Base-by-base conservation (phyloP, 1,284 basidiomycete species). In the Chiua sp. region DNA sequence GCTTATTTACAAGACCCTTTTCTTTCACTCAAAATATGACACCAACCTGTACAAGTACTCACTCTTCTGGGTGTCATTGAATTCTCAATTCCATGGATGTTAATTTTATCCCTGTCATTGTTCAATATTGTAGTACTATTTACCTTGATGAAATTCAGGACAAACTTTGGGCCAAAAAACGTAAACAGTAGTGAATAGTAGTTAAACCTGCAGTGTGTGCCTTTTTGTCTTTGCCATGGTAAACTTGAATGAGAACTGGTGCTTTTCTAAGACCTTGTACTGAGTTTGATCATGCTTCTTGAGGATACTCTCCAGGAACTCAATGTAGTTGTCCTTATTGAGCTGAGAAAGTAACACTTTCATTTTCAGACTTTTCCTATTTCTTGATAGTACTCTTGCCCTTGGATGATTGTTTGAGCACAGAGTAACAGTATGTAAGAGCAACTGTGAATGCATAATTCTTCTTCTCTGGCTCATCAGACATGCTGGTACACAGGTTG, bases 211-310 rank as follows among this genome's bases (percentile, higher is more conserved):
- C n/a, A n/a, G n/a, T 33, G 11, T 12, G 13, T 33, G 13, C 33
- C 6, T 33, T 33, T 33, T 33, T 12, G 10, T 33, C 33, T 33
- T 33, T 11, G 33, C 33, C 33, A 33, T 33, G 33, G 33, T 33
- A 33, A 33, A 33, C 33, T 33, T 33, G 33, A 33, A 33, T 33
- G 33, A 33, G 33, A 33, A 33, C 33, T 11, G 33, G 13, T 33
- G 33, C 44, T 59, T n/a, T 7, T 7, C 12, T 0, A 49, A 56
- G 1, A 63, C 44, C 49, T 50, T 59, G 42, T 47, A 63, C 3
- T 61, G 53, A 23, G 16, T 37, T 3, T 63, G 16, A 1, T 33
- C 39, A 23, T 63, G 59, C n/a, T 57, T 63, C 50, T 63, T 28
- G 12, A 63, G 50, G 16, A 60, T 48, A 16, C 59, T 46, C 46